Percentiles rank a stretch among this genome's conserved stretches.
Conservation (phyloP, 2,329 filamentous ascomycete genomes). For the Metarhizium anisopliae region DNA sequence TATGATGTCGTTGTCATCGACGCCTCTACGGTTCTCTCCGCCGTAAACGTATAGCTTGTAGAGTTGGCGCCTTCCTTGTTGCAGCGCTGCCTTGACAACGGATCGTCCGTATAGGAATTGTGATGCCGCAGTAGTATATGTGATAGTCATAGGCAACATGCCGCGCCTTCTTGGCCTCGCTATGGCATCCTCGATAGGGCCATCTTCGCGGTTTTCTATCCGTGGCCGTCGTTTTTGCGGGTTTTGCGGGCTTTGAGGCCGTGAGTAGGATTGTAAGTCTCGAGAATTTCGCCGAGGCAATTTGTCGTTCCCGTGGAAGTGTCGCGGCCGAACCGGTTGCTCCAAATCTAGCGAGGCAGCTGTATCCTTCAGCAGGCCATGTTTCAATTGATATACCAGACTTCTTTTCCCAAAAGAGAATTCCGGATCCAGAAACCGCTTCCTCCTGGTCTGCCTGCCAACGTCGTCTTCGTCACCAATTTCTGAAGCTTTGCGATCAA, state of each 20-base stretch:
- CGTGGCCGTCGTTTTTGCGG: not conserved
- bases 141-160: constrained; percentile 28
- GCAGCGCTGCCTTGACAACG: constrained; percentile 71
- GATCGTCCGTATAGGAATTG: constrained; percentile 85
- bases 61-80: constrained; percentile 55
- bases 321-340: constrained; percentile 15
- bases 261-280: not conserved
- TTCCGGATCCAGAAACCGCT: constrained; percentile 43
- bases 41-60: constrained; percentile 78
- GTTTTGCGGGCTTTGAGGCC: not conserved
- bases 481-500: constrained; percentile 31
- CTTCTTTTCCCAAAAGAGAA: constrained; percentile 45
- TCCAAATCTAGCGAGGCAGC: constrained; percentile 16
- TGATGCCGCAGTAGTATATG: constrained; percentile 74
- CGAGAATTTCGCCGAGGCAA: not conserved
- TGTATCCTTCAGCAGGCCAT: constrained; percentile 26
- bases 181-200: not conserved
- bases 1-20: constrained; percentile 34
- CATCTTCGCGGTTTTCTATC: not conserved
- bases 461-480: constrained; percentile 21
- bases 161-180: constrained; percentile 14
- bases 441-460: constrained; percentile 34
- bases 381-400: constrained; percentile 44
- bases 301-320: not conserved
- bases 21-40: constrained; percentile 44